Percentiles rank a stretch among this genome's conserved stretches.
phyloP scores from a whole-genome alignment of 805 yeast genomes.

The Yarrowia sp. region DNA sequence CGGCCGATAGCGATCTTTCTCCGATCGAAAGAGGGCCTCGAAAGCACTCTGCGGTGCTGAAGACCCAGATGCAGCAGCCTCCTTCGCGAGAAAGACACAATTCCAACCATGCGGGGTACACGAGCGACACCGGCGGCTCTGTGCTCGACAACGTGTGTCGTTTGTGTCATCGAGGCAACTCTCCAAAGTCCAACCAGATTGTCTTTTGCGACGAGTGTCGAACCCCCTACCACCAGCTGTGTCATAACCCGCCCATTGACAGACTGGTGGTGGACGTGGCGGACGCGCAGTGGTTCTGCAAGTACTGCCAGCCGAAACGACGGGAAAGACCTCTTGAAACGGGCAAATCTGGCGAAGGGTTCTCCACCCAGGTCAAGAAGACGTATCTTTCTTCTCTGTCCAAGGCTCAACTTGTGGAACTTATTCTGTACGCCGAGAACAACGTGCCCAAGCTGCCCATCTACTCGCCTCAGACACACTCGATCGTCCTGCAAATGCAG shows the following conservation, averaged over 20 bases:
- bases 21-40: conserved; percentile 28
- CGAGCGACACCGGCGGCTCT: conserved; percentile 29
- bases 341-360: conserved; percentile 50
- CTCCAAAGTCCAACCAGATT: conserved; percentile 50
- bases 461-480: conserved; percentile 51
- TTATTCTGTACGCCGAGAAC: conserved; percentile 52
- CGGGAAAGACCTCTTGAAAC: conserved; percentile 51
- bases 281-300: conserved; percentile 54
- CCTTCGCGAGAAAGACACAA: conserved; percentile 23
- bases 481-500: conserved; percentile 49
- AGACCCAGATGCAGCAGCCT: conserved; percentile 26
- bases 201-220: conserved; percentile 54
- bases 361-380: conserved; percentile 51
- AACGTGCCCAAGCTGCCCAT: conserved; percentile 51
- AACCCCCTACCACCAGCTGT: conserved; percentile 53
- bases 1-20: conserved; percentile 24
- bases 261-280: conserved; percentile 52
- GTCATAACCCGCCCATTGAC: conserved; percentile 54
- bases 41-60: conserved; percentile 17
- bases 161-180: conserved; percentile 52
- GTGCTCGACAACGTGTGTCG: conserved; percentile 47
- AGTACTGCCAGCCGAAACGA: conserved; percentile 51
- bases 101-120: conserved; percentile 37
- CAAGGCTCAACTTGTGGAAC: conserved; percentile 52
- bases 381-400: conserved; percentile 52